Percentiles rank a stretch among this genome's conserved stretches.
These are phyloP conservation scores for Blastobotrys peoriensis DNA, from an alignment of 805 yeast species.

Conservation along the genomic window DNA sequence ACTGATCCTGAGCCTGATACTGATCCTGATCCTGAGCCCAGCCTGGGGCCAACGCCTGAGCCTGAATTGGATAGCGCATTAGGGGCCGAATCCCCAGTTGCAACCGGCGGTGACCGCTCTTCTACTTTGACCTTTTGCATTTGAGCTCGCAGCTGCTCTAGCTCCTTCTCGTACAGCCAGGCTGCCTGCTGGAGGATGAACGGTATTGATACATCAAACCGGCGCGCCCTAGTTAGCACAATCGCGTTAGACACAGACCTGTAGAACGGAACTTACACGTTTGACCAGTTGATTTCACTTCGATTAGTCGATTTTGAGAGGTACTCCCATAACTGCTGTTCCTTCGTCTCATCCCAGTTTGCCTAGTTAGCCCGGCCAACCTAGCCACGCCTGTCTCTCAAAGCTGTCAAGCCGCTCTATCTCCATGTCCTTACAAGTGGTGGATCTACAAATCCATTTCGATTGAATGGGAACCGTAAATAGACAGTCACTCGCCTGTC, in stretches of 20 bases:
- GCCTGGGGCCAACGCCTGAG: too few species aligned
- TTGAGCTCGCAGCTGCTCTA: constrained; percentile 29
- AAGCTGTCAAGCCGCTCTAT: too few species aligned
- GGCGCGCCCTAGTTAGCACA: too few species aligned
- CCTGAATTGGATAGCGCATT: too few species aligned
- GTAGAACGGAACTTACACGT: constrained; percentile 5
- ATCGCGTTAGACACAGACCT: neutral
- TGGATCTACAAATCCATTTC: constrained; percentile 40
- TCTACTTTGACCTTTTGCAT: constrained; percentile 22
- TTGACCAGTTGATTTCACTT: constrained; percentile 30
- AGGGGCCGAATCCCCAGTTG: too few species aligned
- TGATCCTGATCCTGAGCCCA: too few species aligned
- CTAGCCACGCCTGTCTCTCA: too few species aligned
- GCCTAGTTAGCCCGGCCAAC: too few species aligned
- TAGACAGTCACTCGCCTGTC: constrained; percentile 30
- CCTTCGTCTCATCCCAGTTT: constrained; percentile 30
- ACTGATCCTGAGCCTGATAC: too few species aligned
- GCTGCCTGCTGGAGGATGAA: constrained; percentile 37
- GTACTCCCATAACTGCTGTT: constrained; percentile 29
- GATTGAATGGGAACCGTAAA: constrained; percentile 38
- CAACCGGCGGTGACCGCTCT: too few species aligned
- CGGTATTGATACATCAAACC: constrained; percentile 33
- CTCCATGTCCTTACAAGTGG: constrained; percentile 18
- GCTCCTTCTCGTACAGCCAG: constrained; percentile 37
- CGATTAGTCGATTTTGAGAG: constrained; percentile 30